Conservation (phyloP, 148 eudicot species). For the Vaccinium macrocarpon region DNA sequence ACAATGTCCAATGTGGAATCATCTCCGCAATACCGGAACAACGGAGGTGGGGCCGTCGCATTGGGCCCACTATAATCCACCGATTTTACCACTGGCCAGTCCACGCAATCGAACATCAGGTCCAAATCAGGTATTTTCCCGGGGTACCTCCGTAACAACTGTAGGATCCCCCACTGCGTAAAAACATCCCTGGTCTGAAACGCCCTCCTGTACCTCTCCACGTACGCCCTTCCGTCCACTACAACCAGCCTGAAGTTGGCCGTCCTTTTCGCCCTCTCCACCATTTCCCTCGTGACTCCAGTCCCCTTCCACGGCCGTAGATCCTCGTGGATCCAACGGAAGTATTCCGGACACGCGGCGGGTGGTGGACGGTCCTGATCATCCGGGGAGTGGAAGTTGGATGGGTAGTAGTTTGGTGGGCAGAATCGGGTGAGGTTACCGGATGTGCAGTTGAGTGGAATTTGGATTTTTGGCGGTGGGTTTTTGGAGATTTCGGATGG, state of each 20-base stretch:
- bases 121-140: constrained; percentile 84
- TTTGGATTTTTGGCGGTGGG: constrained; percentile 28
- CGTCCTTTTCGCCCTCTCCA: constrained; percentile 55
- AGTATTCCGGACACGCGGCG: constrained; percentile 65
- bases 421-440: constrained; percentile 48
- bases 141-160: constrained; percentile 72
- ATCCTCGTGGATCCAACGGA: constrained; percentile 82
- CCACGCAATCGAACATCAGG: constrained; percentile 79
- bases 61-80: constrained; percentile 24
- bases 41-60: constrained; percentile 55
- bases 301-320: constrained; percentile 69
- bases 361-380: constrained; percentile 36
- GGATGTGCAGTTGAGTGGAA: constrained; percentile 49
- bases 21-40: constrained; percentile 75
- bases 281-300: constrained; percentile 62
- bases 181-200: constrained; percentile 73
- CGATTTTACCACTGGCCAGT: constrained; percentile 51
- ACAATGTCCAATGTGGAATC: constrained; percentile 61
- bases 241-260: constrained; percentile 72
- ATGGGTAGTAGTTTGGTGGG: constrained; percentile 57
- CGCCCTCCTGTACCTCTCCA: constrained; percentile 46
- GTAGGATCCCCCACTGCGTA: constrained; percentile 82
- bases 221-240: constrained; percentile 63
- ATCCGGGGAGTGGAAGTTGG: constrained; percentile 19
- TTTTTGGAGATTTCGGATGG: constrained; percentile 14